Percentiles rank a stretch among this genome's conserved stretches.
These are phyloP conservation scores for Phytophthora constricta DNA, from an alignment of 352 stramenopile species.

Conservation along the genomic window DNA sequence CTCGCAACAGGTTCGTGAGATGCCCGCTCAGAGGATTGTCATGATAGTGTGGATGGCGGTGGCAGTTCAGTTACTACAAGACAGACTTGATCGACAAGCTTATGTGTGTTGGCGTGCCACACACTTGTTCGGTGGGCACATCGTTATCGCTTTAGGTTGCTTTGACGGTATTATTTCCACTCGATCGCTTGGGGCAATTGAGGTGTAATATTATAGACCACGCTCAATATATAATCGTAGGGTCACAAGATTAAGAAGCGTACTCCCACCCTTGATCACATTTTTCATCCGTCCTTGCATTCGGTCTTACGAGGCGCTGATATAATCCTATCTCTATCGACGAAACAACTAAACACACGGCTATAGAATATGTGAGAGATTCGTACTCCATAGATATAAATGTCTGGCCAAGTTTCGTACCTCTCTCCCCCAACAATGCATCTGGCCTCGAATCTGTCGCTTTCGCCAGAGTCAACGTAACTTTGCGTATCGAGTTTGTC, in stretches of 20 bases:
- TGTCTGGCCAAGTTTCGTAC: neutral
- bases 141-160: slow-evolving; percentile 28
- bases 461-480: neutral
- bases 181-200: slow-evolving; percentile 12
- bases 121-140: too few species aligned
- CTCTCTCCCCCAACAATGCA: neutral
- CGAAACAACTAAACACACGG: slow-evolving; percentile 31
- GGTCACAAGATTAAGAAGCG: too few species aligned
- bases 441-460: neutral
- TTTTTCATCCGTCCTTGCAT: slow-evolving; percentile 5
- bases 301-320: slow-evolving; percentile 10
- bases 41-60: too few species aligned
- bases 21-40: too few species aligned
- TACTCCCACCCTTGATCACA: too few species aligned
- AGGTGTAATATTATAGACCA: too few species aligned
- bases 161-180: slow-evolving; percentile 18
- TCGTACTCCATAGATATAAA: neutral
- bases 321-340: slow-evolving; percentile 20
- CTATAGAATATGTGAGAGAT: slow-evolving; percentile 13
- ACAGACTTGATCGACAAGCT: too few species aligned
- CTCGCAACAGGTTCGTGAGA: too few species aligned
- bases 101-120: too few species aligned
- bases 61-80: too few species aligned
- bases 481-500: too few species aligned
- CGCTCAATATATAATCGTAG: too few species aligned